Conservation (phyloP, 2,329 filamentous ascomycete species). For the Alternaria gaisen region DNA sequence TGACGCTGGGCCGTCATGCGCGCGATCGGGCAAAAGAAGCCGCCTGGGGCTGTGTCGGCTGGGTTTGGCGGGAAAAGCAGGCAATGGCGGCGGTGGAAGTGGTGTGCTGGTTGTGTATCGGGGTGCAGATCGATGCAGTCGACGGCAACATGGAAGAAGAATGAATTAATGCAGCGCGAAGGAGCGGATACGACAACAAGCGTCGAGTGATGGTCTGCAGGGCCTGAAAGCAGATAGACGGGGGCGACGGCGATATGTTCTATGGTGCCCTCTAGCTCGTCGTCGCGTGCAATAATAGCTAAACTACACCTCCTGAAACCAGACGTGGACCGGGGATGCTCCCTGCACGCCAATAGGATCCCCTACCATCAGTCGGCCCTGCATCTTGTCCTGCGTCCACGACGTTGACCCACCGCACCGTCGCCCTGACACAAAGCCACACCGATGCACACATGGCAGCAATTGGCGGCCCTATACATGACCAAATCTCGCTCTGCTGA, state of each 20-base stretch:
- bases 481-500: background rate
- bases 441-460: conserved; percentile 1
- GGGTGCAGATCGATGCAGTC: conserved; percentile 15
- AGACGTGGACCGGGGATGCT: conserved; percentile 24
- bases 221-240: conserved; percentile 1
- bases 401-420: conserved; percentile 25
- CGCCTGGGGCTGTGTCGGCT: conserved; percentile 17
- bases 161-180: conserved; percentile 33
- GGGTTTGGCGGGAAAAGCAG: conserved; percentile 13
- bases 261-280: conserved; percentile 4
- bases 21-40: conserved; percentile 35
- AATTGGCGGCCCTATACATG: conserved; percentile 10
- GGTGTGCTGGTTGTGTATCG: conserved; percentile 7
- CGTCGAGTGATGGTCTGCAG: conserved; percentile 17
- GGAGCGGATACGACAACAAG: conserved; percentile 41
- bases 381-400: conserved; percentile 22
- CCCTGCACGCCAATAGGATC: conserved; percentile 29
- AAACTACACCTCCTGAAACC: conserved; percentile 36
- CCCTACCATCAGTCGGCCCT: conserved; percentile 27
- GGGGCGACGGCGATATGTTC: conserved; percentile 14
- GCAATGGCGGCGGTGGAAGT: conserved; percentile 10
- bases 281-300: conserved; percentile 24
- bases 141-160: conserved; percentile 10
- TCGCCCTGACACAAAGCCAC: conserved; percentile 20
- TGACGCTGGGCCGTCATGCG: conserved; percentile 45